Evolutionary conservation across 1,284 basidiomycete genomes (phyloP), one percentile per base, ranked within the genome.

Genomic region (Dichomitus squalens): DNA sequence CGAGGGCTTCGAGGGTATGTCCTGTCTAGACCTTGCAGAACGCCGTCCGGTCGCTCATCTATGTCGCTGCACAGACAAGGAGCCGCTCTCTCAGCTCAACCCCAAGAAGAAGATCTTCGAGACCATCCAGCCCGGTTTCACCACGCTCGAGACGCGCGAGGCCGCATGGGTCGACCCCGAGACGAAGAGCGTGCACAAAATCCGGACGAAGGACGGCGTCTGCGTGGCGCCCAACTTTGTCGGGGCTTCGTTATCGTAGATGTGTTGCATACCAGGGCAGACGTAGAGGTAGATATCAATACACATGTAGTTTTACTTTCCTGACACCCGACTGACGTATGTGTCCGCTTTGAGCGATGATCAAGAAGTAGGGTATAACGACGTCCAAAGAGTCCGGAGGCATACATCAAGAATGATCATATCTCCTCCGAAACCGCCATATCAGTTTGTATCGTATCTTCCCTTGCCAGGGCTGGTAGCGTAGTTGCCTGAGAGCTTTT

Each of bases 21-120:
- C 14, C 4, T 25, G 25, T 36, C 43, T 53, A n/a, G n/a, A n/a
- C 3, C 23, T 18, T 27, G 34, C 2, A 12, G 16, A 4, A 29
- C 14, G 29, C n/a, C 8, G 12, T n/a, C 46, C 27, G 44, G 11
- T 14, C 2, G 4, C 33, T 20, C 7, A 33, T 23, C 16, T 36
- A 31, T 39, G 2, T 23, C 16, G 23, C 44, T 38, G 40, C 16
- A 38, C 64, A 94, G 92, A 80, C 66, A 84, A 81, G 2, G 81
- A 79, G 25, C 90, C 95, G 2, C 77, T 96, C 39, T 72, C 88
- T 2, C 92, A 94, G 68, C 80, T 98, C 60, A 97, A 96, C 75
- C 95, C 95, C 9, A 98, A 98, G 79, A 97, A 96, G 79, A 98
- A 98, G 78, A 91, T 97, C 31, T 98, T 96, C 66, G 96, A 98